These are phyloP conservation scores for Mercurialis annua DNA, from an alignment of 345 rosid genomes.

Conservation along the genomic window DNA sequence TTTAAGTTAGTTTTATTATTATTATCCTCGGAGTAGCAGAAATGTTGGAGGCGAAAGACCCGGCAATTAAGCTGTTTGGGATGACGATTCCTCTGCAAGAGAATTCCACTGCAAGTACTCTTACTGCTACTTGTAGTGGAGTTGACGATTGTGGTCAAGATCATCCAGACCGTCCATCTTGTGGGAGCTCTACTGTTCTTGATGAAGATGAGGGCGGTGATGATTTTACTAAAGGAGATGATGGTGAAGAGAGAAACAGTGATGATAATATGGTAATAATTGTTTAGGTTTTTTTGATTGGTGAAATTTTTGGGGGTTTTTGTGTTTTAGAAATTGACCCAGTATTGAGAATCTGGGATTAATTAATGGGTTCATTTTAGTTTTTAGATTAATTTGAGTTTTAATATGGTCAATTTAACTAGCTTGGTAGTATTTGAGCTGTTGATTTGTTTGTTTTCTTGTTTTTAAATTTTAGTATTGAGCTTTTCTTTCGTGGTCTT, in stretches of 20 bases:
- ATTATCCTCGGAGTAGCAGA: conserved; percentile 3
- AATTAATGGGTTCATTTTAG: conserved; percentile 27
- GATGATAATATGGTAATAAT: conserved; percentile 27
- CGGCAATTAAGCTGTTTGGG: conserved; percentile 89
- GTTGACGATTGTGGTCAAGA: conserved; percentile 33
- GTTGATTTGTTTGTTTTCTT: neutral
- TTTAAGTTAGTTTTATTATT: neutral
- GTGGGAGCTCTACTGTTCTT: conserved; percentile 32
- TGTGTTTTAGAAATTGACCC: conserved; percentile 20
- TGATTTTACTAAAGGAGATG: conserved; percentile 21
- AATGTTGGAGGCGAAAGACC: conserved; percentile 78
- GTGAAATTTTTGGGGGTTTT: neutral
- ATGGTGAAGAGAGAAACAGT: conserved; percentile 33
- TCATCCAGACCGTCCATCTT: conserved; percentile 38
- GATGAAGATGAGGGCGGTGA: conserved; percentile 26
- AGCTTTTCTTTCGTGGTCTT: neutral
- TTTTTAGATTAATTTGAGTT: conserved; percentile 8
- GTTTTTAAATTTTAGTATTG: too few relatives aligned
- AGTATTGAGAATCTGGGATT: conserved; percentile 16
- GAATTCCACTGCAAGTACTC: conserved; percentile 18
- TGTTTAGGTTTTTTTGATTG: neutral
- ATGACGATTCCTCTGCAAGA: conserved; percentile 76
- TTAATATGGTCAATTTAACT: too few relatives aligned
- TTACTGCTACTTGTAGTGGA: neutral
- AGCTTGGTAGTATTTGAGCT: neutral